These are phyloP conservation scores for Colletotrichum sp. DNA, from an alignment of 2,329 filamentous ascomycete species.

Conservation along the genomic window DNA sequence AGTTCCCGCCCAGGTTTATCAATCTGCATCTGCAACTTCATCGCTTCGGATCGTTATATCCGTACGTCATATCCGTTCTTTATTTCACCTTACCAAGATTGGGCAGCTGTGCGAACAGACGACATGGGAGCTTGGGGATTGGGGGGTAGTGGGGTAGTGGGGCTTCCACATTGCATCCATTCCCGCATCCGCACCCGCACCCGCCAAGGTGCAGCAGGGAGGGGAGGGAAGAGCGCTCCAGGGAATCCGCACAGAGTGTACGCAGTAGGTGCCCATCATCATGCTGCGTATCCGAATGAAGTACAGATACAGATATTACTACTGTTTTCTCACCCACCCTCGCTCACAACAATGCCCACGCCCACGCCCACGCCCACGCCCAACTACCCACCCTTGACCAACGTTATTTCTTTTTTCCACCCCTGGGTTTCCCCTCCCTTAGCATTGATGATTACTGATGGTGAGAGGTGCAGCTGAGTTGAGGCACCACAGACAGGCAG, in stretches of 20 bases:
- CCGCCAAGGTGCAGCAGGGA: not conserved
- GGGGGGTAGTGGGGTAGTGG: not conserved
- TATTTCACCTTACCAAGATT: not conserved
- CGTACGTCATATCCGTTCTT: conserved; percentile 5
- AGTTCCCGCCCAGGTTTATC: not conserved
- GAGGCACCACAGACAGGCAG: not conserved
- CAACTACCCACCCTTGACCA: not conserved
- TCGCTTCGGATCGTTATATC: not conserved
- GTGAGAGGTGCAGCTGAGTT: not conserved
- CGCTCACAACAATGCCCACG: not conserved
- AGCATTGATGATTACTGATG: not conserved
- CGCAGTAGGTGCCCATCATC: not conserved
- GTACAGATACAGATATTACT: not conserved
- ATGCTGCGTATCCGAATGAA: not conserved
- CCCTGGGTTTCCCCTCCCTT: not conserved
- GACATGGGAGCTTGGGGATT: not conserved
- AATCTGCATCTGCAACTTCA: not conserved
- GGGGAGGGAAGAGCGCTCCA: not conserved
- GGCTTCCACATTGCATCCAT: not conserved
- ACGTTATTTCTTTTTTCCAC: not conserved
- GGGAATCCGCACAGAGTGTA: not conserved
- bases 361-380: not conserved
- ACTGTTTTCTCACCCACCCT: not conserved
- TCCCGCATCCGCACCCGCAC: not conserved
- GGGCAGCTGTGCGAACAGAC: conserved; percentile 13